These are phyloP conservation scores for Chalciporus chontae DNA, from an alignment of 768 basidiomycete species.

Conservation along the genomic window DNA sequence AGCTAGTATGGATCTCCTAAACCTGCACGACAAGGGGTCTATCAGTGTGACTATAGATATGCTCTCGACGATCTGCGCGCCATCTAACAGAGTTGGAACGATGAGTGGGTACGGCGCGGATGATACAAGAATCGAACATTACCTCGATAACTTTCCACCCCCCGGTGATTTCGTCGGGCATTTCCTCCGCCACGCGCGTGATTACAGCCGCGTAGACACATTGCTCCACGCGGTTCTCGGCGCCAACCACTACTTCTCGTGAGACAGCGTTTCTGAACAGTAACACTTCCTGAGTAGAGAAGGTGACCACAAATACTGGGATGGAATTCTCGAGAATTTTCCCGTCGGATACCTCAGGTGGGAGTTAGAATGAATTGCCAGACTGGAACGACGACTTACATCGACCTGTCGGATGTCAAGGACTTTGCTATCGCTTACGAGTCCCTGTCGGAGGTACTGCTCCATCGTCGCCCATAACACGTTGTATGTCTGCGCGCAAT, in stretches of 20 bases:
- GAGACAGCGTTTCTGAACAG: conserved; percentile 89
- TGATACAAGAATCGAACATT: conserved; percentile 21
- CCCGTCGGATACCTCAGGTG: conserved; percentile 66
- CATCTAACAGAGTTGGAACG: conserved; percentile 37
- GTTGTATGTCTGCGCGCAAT: conserved; percentile 76
- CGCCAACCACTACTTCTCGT: conserved; percentile 81
- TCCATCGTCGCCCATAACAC: conserved; percentile 99
- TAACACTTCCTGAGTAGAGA: conserved; percentile 91
- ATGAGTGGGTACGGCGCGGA: not conserved
- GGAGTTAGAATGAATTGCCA: conserved; percentile 2
- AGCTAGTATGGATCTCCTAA: conserved; percentile 13
- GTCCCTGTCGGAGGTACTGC: conserved; percentile 84
- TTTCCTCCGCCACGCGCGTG: conserved; percentile 82
- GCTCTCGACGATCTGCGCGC: conserved; percentile 48
- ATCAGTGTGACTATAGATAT: conserved; percentile 35
- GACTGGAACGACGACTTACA: conserved; percentile 44
- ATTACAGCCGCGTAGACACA: conserved; percentile 91
- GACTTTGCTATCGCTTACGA: conserved; percentile 89
- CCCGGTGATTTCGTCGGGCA: conserved; percentile 89
- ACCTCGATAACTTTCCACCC: conserved; percentile 99
- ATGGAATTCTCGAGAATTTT: conserved; percentile 88
- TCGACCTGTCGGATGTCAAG: conserved; percentile 98
- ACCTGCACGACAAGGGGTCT: not conserved
- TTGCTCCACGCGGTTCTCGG: conserved; percentile 89
- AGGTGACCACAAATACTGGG: conserved; percentile 89